Conservation (phyloP, 768 basidiomycete genomes). For the Hericium erinaceus region DNA sequence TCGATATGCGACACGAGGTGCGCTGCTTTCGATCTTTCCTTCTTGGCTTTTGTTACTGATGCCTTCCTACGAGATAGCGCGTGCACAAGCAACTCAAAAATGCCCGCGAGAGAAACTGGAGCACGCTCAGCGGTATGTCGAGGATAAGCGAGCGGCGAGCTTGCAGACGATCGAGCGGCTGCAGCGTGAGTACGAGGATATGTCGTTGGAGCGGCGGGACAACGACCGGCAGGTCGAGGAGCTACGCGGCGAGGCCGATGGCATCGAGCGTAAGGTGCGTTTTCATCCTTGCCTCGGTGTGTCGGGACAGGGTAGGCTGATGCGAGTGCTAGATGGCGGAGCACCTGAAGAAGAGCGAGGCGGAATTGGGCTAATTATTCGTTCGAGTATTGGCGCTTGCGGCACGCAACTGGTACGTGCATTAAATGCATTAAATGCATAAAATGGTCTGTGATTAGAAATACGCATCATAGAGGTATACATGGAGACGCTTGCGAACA, state of each 20-base stretch:
- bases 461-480: constrained; percentile 49
- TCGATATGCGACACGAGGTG: constrained; percentile 62
- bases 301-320: background rate
- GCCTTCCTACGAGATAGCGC: constrained; percentile 37
- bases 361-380: constrained; percentile 72
- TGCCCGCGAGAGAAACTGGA: constrained; percentile 80
- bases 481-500: constrained; percentile 81
- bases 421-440: too few species aligned
- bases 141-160: constrained; percentile 69
- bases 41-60: background rate
- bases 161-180: constrained; percentile 67
- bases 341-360: constrained; percentile 64
- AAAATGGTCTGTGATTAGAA: background rate
- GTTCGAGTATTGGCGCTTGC: constrained; percentile 76
- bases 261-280: constrained; percentile 55
- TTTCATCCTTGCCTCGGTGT: background rate
- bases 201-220: constrained; percentile 65
- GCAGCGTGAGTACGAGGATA: constrained; percentile 70
- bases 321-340: constrained; percentile 52
- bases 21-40: background rate
- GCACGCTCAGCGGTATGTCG: constrained; percentile 67
- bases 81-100: constrained; percentile 73
- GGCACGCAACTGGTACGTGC: constrained; percentile 63
- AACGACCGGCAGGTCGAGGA: constrained; percentile 77
- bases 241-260: constrained; percentile 58